These are phyloP conservation scores for Nemania bipapillata DNA, from an alignment of 2,329 filamentous ascomycete species.

Conservation along the genomic window DNA sequence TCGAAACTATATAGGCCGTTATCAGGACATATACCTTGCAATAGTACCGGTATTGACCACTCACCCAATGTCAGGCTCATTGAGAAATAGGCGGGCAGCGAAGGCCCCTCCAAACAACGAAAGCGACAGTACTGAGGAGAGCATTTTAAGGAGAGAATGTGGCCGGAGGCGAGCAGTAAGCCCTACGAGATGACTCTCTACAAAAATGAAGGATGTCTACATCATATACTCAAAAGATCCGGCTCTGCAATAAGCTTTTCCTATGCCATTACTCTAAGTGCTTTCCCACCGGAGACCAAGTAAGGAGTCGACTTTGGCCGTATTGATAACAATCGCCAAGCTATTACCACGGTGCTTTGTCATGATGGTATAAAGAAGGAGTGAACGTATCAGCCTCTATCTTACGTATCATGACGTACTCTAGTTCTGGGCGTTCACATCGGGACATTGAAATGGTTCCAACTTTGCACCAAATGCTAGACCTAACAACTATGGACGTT, in stretches of 20 bases:
- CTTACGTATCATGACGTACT: neutral
- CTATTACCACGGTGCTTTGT: neutral
- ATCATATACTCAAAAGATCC: neutral
- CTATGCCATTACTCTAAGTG: neutral
- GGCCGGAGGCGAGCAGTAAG: neutral
- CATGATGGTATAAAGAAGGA: neutral
- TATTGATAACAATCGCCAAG: neutral
- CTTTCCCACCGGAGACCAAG: neutral
- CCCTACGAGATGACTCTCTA: neutral
- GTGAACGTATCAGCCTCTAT: neutral
- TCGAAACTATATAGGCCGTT: conserved; percentile 50
- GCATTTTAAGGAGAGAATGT: neutral
- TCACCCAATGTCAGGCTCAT: conserved; percentile 58
- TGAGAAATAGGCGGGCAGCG: conserved; percentile 58
- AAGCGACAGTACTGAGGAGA: neutral
- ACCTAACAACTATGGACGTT: neutral
- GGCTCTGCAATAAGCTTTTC: neutral
- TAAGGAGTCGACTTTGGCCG: neutral
- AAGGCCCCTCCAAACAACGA: conserved; percentile 49
- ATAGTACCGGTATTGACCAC: neutral
- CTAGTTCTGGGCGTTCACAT: neutral
- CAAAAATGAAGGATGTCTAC: neutral
- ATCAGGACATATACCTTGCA: conserved; percentile 15
- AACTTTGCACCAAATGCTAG: neutral
- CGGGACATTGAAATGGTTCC: neutral